Evolutionary conservation across 495 filamentous ascomycete genomes (phyloP), one percentile per base, ranked within the genome.

Genomic region (Tuber aestivum): DNA sequence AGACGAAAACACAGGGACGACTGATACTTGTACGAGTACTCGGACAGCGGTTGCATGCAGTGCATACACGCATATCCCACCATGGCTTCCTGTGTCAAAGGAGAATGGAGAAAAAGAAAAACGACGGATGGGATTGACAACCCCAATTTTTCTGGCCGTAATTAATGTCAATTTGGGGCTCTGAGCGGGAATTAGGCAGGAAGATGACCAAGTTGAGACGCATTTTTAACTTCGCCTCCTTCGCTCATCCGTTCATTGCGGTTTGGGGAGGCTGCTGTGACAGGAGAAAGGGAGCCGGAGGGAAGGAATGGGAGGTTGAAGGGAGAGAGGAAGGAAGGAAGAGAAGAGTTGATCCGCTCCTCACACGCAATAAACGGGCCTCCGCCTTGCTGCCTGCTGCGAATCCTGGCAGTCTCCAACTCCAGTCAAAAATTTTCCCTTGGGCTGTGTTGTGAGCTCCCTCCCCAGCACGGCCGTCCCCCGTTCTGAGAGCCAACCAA

Each of bases 221-320:
- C 76, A 70, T 79, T 75, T 72, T 75, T 69, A 74, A 79, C 78
- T 80, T 80, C 77, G 78, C 78, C 78, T 76, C 79, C 77, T 72
- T 81, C 72, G 75, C 70, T 72, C 65, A 32, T 61, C n/a, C n/a
- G 16, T 32, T 61, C 10, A 61, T 14, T 27, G 50, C n/a, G 23
- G n/a, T 32, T 32, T 27, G 50, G 32, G 32, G n/a, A 27, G n/a
- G 48, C n/a, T 50, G 21, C 48, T 23, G 21, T 50, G 10, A 61
- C 2, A 61, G 50, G 50, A 61, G 50, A 32, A 32, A 32, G 50
- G 3, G 50, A 32, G 50, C n/a, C 9, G 21, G 50, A 61, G 50
- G 50, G 50, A 61, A 32, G 10, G 50, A 27, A 32, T 23, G 48
- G 48, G 48, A 56, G 27, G 48, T 56, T 27, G 23, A 56, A 23